phyloP scores from a whole-genome alignment of 2,329 filamentous ascomycete genomes.

The Colletotrichum tabaci region DNA sequence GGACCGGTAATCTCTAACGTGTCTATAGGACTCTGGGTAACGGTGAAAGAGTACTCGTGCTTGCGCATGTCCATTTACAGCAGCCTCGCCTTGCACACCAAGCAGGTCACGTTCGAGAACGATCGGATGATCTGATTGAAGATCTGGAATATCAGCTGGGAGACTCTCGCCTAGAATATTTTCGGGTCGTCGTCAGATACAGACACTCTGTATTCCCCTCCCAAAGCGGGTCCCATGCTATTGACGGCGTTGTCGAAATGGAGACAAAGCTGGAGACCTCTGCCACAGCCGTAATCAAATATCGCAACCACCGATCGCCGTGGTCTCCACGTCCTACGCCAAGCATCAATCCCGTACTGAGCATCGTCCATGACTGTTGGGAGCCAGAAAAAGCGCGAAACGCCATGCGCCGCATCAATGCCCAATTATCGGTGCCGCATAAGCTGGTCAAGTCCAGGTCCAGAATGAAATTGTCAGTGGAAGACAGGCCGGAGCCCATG shows the following conservation, averaged over 20 bases:
- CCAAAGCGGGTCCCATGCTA: constrained; percentile 44
- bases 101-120: constrained; percentile 52
- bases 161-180: constrained; percentile 61
- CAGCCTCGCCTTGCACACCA: constrained; percentile 24
- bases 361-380: constrained; percentile 63
- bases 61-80: constrained; percentile 62
- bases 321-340: constrained; percentile 65
- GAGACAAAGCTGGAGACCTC: constrained; percentile 68
- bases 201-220: constrained; percentile 69
- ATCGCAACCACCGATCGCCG: constrained; percentile 62
- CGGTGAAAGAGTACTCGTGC: constrained; percentile 62
- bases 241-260: constrained; percentile 54
- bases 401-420: constrained; percentile 55
- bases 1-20: constrained; percentile 6
- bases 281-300: constrained; percentile 65
- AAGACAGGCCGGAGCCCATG: constrained; percentile 2
- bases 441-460: constrained; percentile 18
- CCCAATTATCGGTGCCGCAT: constrained; percentile 33
- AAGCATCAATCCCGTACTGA: constrained; percentile 56
- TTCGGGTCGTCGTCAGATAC: constrained; percentile 68
- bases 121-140: constrained; percentile 70
- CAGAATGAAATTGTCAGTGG: neutral
- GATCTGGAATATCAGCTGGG: constrained; percentile 72
- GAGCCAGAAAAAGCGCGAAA: constrained; percentile 60
- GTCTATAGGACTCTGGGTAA: constrained; percentile 56